These are phyloP conservation scores for Penicillium paradoxum DNA, from an alignment of 495 filamentous ascomycete species.

Conservation along the genomic window DNA sequence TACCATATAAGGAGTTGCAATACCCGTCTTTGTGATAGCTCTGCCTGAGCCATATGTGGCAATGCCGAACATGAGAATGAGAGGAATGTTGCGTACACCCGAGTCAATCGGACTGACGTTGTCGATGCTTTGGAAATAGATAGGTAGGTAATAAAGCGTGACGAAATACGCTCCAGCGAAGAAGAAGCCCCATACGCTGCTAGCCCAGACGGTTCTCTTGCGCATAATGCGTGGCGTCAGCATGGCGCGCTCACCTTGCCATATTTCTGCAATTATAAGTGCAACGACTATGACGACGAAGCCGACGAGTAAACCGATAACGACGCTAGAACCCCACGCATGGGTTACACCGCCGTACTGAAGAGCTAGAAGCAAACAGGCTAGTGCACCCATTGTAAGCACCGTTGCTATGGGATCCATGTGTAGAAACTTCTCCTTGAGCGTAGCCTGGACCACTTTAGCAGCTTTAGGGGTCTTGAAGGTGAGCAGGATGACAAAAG, in stretches of 20 bases:
- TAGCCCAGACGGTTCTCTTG: background rate
- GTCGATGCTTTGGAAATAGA: conserved; percentile 69
- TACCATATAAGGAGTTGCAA: conserved; percentile 50
- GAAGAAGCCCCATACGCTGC: conserved; percentile 22
- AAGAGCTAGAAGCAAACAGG: conserved; percentile 36
- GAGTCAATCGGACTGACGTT: conserved; percentile 54
- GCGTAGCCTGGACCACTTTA: conserved; percentile 13
- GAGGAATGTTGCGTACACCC: conserved; percentile 64
- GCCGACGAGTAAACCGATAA: conserved; percentile 33
- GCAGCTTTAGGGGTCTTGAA: conserved; percentile 24
- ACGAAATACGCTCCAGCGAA: conserved; percentile 17
- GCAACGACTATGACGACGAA: conserved; percentile 24
- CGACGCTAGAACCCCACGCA: conserved; percentile 24
- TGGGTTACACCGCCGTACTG: conserved; percentile 35
- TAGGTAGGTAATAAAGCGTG: conserved; percentile 46
- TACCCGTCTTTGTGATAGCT: conserved; percentile 47
- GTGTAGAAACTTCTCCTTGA: conserved; percentile 27
- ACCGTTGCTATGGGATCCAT: conserved; percentile 29
- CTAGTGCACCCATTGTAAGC: conserved; percentile 23
- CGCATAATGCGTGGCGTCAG: background rate
- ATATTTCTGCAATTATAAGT: conserved; percentile 23
- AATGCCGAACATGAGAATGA: conserved; percentile 46
- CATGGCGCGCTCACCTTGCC: conserved; percentile 24
- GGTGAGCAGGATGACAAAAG: conserved; percentile 41
- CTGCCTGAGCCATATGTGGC: conserved; percentile 49